A percentile compares a stretch with the other conserved stretches of the same genome.
phyloP scores from a whole-genome alignment of 306 rosid genomes.

The Cicer arietinum region DNA sequence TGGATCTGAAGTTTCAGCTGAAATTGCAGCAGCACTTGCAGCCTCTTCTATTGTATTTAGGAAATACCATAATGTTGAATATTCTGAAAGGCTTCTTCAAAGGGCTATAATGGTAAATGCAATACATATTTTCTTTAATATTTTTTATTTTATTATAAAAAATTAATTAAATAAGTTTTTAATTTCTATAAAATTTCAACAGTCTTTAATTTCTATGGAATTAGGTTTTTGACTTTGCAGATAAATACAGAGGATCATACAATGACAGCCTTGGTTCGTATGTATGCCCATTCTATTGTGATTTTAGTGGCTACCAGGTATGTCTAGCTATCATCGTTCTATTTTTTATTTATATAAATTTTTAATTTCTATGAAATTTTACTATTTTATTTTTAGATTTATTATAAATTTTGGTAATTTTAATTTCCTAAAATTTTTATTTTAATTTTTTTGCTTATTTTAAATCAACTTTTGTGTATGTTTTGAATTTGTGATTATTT shows the following conservation, averaged over 20 bases:
- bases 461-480: too few species aligned
- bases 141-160: background rate
- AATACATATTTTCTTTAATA: background rate
- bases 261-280: constrained; percentile 49
- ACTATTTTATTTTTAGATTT: too few species aligned
- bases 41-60: constrained; percentile 56
- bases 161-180: too few species aligned
- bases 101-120: constrained; percentile 52
- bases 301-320: constrained; percentile 59
- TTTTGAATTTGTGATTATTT: too few species aligned
- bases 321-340: background rate
- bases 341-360: too few species aligned
- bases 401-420: too few species aligned
- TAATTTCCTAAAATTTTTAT: too few species aligned
- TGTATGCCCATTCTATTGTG: constrained; percentile 70
- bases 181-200: too few species aligned
- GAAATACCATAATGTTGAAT: constrained; percentile 10
- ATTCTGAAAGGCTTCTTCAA: constrained; percentile 51
- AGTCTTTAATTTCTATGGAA: background rate
- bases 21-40: constrained; percentile 62
- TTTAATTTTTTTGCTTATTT: too few species aligned
- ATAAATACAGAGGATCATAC: constrained; percentile 59
- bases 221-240: constrained; percentile 63
- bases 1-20: constrained; percentile 60
- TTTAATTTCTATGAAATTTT: too few species aligned